Base-by-base conservation (phyloP, 2,329 filamentous ascomycete genomes). In the Lasiodiplodia citricola region DNA sequence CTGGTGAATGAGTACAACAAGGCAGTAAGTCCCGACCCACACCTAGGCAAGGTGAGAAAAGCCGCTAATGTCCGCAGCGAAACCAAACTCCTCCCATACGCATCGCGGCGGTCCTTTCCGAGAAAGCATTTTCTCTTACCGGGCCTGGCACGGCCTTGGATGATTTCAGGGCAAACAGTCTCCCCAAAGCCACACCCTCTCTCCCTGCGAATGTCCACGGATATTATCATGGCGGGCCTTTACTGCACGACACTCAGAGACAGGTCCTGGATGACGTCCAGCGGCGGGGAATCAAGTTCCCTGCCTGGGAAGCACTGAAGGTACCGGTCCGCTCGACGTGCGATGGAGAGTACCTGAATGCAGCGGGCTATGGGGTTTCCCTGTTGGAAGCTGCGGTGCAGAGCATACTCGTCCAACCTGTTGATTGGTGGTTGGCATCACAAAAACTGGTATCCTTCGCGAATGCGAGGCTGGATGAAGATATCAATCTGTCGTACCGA, bases 131-230 rank as follows among this genome's bases (percentile, higher is more conserved):
- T 3, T 63, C 58, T n/a, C 4, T 63, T 10, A 2, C 11, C 10
- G 58, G 58, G 3, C 13, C 18, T 14, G 57, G 41, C 1, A 18
- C 21, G 4, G 21, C 28, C 11, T 28, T 63, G 44, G 21, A 63
- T 2, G 58, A 63, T 1, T 63, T 63, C 58, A 63, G 37, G n/a
- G 1, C 18, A 7, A 51, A 51, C 6, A 10, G 51, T 6, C 44
- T 63, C 6, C 44, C 58, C 18, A 6, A 16, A 4, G 37, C 41
- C 10, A 13, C n/a, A 3, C 11, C 44, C 6, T 23, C 58, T 18
- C 41, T 44, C 13, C 51, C 51, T 18, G 58, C 58, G 4, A 63
- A 52, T n/a, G 23, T 63, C 28, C 58, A 63, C 23, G 58, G 58
- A 25, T 63, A 63, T 16, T 63, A 63, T 28, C 58, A 63, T 10